Percentiles rank a stretch among this genome's conserved stretches.
Evolutionary conservation across 2,329 filamentous ascomycete genomes (phyloP).

Genomic region (Xylaria sp.): DNA sequence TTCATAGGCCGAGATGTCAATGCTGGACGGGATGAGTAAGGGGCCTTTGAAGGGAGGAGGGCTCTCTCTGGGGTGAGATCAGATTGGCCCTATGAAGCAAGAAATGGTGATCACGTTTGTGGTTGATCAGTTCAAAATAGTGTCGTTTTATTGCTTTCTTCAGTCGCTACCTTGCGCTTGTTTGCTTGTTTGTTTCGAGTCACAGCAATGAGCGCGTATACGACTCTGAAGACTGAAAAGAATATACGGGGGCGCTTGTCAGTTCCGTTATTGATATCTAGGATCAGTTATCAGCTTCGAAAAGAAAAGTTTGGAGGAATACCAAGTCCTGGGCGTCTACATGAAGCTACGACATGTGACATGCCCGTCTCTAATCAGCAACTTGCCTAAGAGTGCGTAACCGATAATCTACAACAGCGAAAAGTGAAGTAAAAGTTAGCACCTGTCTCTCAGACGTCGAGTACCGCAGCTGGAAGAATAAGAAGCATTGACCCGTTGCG

Average conservation of each 20-base stretch:
- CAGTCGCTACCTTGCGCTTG: background rate
- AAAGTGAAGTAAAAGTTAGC: background rate
- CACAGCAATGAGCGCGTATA: background rate
- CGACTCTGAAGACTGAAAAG: background rate
- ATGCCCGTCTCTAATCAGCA: too few relatives aligned
- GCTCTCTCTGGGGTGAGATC: background rate
- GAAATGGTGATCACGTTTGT: too few relatives aligned
- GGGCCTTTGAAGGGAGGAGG: background rate
- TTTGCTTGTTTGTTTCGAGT: background rate
- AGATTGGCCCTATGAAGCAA: background rate
- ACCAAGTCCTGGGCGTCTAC: too few relatives aligned
- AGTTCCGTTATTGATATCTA: background rate
- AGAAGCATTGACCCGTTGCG: background rate
- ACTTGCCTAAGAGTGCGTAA: too few relatives aligned
- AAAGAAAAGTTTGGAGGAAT: too few relatives aligned
- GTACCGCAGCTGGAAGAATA: background rate
- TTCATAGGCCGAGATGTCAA: constrained; percentile 28
- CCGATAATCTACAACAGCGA: background rate
- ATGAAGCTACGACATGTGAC: too few relatives aligned
- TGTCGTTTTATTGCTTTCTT: background rate
- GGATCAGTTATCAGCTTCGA: too few relatives aligned
- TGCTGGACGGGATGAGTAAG: constrained; percentile 22
- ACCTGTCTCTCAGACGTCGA: background rate
- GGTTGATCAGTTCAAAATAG: too few relatives aligned
- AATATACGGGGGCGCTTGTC: background rate